These are phyloP conservation scores for Yamadazyma dendronema DNA, from an alignment of 1,139 yeast genomes.

Conservation along the genomic window DNA sequence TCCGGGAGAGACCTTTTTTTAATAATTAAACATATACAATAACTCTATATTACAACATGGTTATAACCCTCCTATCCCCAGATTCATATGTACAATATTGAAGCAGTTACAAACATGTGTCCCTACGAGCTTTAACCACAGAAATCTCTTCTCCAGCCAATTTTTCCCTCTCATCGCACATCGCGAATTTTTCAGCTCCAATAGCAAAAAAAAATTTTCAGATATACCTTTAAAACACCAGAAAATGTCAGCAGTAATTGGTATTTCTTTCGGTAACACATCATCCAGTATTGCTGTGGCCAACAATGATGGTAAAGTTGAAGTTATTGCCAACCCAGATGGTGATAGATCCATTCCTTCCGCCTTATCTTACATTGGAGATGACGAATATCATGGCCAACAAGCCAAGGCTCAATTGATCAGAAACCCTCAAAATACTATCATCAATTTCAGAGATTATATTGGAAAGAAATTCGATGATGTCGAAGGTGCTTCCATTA, in stretches of 20 bases:
- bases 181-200: neutral
- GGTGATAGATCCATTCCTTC: conserved; percentile 98
- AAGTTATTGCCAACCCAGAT: conserved; percentile 97
- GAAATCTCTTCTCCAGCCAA: no score
- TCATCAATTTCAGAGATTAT: conserved; percentile 90
- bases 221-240: no score
- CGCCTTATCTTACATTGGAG: conserved; percentile 85
- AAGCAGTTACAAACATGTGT: no score
- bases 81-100: no score
- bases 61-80: no score
- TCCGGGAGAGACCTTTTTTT: conserved; percentile 85
- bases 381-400: conserved; percentile 95
- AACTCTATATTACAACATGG: no score
- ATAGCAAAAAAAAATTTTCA: conserved; percentile 8
- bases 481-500: conserved; percentile 61
- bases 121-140: no score
- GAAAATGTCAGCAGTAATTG: conserved; percentile 63
- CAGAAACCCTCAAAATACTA: conserved; percentile 86
- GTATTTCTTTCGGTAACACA: conserved; percentile 95
- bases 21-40: no score
- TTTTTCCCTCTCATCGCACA: neutral
- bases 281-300: conserved; percentile 93
- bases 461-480: conserved; percentile 73
- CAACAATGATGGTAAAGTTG: conserved; percentile 84
- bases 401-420: conserved; percentile 92